Conservation (phyloP, 495 filamentous ascomycete species). For the Aspergillus cavernicola region DNA sequence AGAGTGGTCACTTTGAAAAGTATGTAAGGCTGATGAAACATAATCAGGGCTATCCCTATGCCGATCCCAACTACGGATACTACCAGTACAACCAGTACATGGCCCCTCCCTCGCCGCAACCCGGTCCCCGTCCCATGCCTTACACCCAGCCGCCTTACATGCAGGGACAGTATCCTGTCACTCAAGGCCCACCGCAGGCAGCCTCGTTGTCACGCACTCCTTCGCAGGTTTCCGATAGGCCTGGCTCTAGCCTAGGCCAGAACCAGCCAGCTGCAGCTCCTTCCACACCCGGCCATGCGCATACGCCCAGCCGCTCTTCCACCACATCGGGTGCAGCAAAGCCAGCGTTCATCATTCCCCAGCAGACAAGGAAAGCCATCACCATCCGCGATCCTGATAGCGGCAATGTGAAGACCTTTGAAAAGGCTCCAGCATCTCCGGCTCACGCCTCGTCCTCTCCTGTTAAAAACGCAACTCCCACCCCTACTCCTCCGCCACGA, state of each 20-base stretch:
- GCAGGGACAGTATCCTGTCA: conserved; percentile 52
- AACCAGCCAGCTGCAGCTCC: conserved; percentile 55
- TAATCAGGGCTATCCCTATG: conserved; percentile 45
- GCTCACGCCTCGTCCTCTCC: conserved; percentile 53
- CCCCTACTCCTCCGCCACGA: conserved; percentile 58
- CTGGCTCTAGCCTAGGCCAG: conserved; percentile 74
- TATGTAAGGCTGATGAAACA: conserved; percentile 66
- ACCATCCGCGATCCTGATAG: conserved; percentile 76
- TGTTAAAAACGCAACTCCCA: conserved; percentile 61
- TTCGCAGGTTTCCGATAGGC: conserved; percentile 79
- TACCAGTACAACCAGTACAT: conserved; percentile 42
- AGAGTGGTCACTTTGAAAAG: conserved; percentile 66
- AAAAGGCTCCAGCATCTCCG: conserved; percentile 54
- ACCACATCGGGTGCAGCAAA: conserved; percentile 50
- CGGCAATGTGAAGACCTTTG: conserved; percentile 58
- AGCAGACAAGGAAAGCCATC: conserved; percentile 63
- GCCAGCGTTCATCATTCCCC: conserved; percentile 50
- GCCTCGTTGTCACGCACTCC: conserved; percentile 77
- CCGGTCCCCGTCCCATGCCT: conserved; percentile 48
- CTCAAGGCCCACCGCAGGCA: conserved; percentile 48
- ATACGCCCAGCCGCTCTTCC: conserved; percentile 53
- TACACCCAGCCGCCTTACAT: conserved; percentile 46
- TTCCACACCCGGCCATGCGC: conserved; percentile 55
- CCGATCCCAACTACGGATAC: conserved; percentile 47
- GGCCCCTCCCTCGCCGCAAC: conserved; percentile 48